Evolutionary conservation across 257 asterid genomes (phyloP), one percentile per base, ranked within the genome.

Genomic region (Leonotis leonurus): DNA sequence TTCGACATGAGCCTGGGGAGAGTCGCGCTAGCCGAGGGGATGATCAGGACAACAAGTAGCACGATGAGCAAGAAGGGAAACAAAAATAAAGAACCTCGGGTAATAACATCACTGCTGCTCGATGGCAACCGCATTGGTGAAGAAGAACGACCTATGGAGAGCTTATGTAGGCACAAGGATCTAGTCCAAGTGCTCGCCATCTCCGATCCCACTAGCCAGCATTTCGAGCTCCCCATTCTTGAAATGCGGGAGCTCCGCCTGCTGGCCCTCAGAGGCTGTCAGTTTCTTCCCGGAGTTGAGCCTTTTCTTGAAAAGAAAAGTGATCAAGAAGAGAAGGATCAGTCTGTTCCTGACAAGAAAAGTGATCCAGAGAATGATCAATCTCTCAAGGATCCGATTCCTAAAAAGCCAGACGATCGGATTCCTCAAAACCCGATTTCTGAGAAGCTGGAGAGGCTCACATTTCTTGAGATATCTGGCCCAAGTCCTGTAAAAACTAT

Each of bases 391-490:
- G 14, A 43, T n/a, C n/a, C n/a, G n/a, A n/a, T n/a, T n/a, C n/a
- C n/a, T n/a, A n/a, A n/a, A n/a, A n/a, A n/a, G 9, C n/a, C 11
- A n/a, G n/a, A n/a, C 6, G 39, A 33, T 33, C 32, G 5, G 11
- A 9, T 17, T 33, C 49, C 54, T 9, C 16, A 7, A 11, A 7
- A 62, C 17, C n/a, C 11, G 27, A 18, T 16, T 1, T 2, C 30
- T 17, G 20, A 33, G 5, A 25, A 30, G 1, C 45, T 29, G 1
- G 2, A 44, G 17, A 11, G 26, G 5, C 57, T 80, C 11, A 39
- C 51, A 24, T 73, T 74, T 77, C 70, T 80, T 44, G 86, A 80
- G 65, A 71, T 80, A 43, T 80, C 86, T 1, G 83, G 83, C 33
- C 64, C 77, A 10, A 52, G 54, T 24, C 14, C 33, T 43, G 12